Conservation (phyloP, 2,329 filamentous ascomycete species). For the Pestalotiopsis sp. region DNA sequence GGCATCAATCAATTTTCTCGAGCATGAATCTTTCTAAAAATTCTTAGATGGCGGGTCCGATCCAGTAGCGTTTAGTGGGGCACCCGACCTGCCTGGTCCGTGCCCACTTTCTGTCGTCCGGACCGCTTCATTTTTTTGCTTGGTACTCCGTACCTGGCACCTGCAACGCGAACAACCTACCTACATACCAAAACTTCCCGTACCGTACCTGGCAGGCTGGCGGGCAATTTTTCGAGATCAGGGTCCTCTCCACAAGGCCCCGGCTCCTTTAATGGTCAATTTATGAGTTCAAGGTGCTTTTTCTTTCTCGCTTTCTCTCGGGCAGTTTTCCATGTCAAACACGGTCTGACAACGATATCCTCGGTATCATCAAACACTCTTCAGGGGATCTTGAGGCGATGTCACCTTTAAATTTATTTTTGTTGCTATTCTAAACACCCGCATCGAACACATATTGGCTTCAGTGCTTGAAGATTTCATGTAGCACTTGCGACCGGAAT, state of each 20-base stretch:
- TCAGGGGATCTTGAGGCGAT: not conserved
- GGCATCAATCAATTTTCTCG: not conserved
- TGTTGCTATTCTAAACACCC: not conserved
- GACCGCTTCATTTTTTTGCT: not conserved
- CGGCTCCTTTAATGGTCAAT: not conserved
- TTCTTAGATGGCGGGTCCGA: conserved; percentile 1
- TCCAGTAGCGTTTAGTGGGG: not conserved
- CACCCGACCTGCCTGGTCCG: not conserved
- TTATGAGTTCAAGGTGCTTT: not conserved
- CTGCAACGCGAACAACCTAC: not conserved
- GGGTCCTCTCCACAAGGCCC: conserved; percentile 1
- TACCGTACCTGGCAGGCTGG: not conserved
- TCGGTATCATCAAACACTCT: not conserved
- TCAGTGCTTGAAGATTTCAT: not conserved
- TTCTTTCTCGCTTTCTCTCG: not conserved
- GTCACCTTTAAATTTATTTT: not conserved
- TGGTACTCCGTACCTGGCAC: too few relatives aligned
- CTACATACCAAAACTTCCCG: not conserved
- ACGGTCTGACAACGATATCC: conserved; percentile 5
- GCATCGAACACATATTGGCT: not conserved
- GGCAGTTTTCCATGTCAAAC: not conserved
- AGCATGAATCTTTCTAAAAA: conserved; percentile 5
- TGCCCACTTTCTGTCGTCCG: not conserved
- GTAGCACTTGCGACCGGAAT: not conserved
- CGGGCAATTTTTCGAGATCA: not conserved